A percentile compares a stretch with the other conserved stretches of the same genome.
phyloP scores from a whole-genome alignment of 768 basidiomycete genomes.

The Auriscalpium microsporum region DNA sequence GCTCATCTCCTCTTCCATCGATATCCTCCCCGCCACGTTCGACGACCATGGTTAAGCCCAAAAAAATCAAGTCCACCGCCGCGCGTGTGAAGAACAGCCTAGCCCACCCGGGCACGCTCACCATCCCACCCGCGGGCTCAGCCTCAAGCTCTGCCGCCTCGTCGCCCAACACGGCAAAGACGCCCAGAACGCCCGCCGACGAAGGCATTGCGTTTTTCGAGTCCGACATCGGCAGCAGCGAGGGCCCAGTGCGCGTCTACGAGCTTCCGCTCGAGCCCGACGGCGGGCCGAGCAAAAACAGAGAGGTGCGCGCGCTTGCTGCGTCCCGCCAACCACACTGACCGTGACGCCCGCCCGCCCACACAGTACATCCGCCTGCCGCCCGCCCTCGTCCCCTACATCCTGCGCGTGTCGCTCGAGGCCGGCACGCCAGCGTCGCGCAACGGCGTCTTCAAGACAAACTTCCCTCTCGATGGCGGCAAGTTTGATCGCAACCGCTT shows the following conservation, averaged over 20 bases:
- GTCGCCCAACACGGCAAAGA: slow-evolving; percentile 24
- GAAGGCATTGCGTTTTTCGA: slow-evolving; percentile 88
- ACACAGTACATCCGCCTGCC: slow-evolving; percentile 90
- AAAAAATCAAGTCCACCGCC: slow-evolving; percentile 2
- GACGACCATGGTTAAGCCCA: slow-evolving; percentile 5
- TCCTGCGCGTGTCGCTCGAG: slow-evolving; percentile 84
- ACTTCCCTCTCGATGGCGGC: slow-evolving; percentile 93
- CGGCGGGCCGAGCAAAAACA: slow-evolving; percentile 82
- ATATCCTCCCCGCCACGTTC: neutral
- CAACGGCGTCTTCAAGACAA: slow-evolving; percentile 91
- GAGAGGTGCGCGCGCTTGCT: slow-evolving; percentile 49
- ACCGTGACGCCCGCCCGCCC: neutral
- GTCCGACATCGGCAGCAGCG: slow-evolving; percentile 39
- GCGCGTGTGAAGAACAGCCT: neutral
- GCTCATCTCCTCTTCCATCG: neutral
- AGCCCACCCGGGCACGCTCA: slow-evolving; percentile 5
- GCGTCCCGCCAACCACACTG: neutral
- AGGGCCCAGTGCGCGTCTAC: slow-evolving; percentile 71
- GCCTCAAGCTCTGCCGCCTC: slow-evolving; percentile 8
- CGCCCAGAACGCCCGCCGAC: slow-evolving; percentile 87
- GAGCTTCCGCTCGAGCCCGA: slow-evolving; percentile 82
- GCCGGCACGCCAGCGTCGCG: slow-evolving; percentile 87
- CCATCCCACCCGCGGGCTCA: slow-evolving; percentile 5
- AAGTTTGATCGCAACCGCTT: slow-evolving; percentile 69
- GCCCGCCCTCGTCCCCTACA: slow-evolving; percentile 80